Evolutionary conservation across 2,329 filamentous ascomycete species (phyloP), one percentile per base, ranked within the genome.

Genomic region (Amauroascus verrucosus): DNA sequence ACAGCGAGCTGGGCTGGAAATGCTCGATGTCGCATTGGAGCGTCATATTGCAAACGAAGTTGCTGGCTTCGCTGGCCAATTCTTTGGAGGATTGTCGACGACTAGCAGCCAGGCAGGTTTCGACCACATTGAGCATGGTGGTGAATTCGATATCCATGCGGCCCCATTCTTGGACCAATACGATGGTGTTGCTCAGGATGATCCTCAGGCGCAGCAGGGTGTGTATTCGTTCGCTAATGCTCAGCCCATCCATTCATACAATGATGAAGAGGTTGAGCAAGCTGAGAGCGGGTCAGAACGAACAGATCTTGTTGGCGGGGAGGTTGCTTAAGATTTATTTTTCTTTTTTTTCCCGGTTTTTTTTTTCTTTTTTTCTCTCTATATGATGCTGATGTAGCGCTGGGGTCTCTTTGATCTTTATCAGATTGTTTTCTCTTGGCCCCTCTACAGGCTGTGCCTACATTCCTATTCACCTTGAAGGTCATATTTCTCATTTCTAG

Each of bases 41-140:
- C 60, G 62, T 14, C 71, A 72, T 48, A 58, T 72, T n/a, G 69
- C 70, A 18, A 70, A 72, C 48, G 68, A 71, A 57, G 62, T 70
- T 40, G 69, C 68, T 5, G 69, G 69, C 47, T 70, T 63, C 59
- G 69, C 68, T 0, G 68, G 69, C 3, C 66, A 72, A 51, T 72
- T 72, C 60, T 68, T 72, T 52, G 61, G 61, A 52, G 54, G 54
- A 14, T 46, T 70, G 22, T 50, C 43, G 6, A 35, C 33, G 2
- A 46, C 24, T 8, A 47, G 45, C 51, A 48, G 45, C 14, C 43
- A 56, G 32, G 28, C 18, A 1, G 41, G 38, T 20, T 32, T 53
- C 4, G 37, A 46, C 16, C 41, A 37, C 30, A 49, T 43, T 45
- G 55, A 57, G 20, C 37, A 51, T 32, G 28, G 35, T 28, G 35